Evolutionary conservation across 2,329 filamentous ascomycete genomes (phyloP), one percentile per base, ranked within the genome.

Genomic region (Trichoderma guizhouense): DNA sequence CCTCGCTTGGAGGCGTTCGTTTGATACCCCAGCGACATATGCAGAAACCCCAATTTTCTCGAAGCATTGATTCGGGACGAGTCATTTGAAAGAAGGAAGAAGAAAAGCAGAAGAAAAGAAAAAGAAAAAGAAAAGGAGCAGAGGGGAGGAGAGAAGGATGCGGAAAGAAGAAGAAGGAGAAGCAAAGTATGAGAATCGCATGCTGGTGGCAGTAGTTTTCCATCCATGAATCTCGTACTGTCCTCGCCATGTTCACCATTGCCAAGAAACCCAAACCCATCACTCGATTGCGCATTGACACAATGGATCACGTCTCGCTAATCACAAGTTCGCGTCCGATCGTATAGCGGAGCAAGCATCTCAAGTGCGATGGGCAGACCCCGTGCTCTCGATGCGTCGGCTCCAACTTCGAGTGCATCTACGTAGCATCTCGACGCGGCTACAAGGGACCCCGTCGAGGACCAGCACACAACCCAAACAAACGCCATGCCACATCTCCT

Each of bases 381-480:
- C 92, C 92, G 14, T 95, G 93, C 81, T 86, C 87, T 61, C 89
- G 93, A 69, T 95, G 92, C 80, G 82, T 82, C 26, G 81, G 83
- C 65, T 86, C 87, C 62, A 86, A 87, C 71, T 82, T 85, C 21
- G 85, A 90, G 62, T 95, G 93, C 79, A 82, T 90, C 77, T 94
- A 93, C 79, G 88, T 93, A 63, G 89, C 91, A 58, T 94, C 92
- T 51, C 89, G 92, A 57, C 88, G 92, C 73, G 92, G 92, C 34
- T 93, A 92, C 83, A 93, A 92, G 80, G 91, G 91, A 15, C 78
- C 81, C 74, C 75, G 81, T 74, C 74, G 81, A 82, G 79, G 77
- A 21, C 74, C 78, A n/a, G 75, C 79, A 7, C 80, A 80, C 72
- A 87, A 84, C 75, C 82, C 83, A 11, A 84, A 85, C 77, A 88